Percentiles rank a stretch among this genome's conserved stretches.
These are phyloP conservation scores for Colletotrichum tanaceti DNA, from an alignment of 2,329 filamentous ascomycete species.

Conservation along the genomic window DNA sequence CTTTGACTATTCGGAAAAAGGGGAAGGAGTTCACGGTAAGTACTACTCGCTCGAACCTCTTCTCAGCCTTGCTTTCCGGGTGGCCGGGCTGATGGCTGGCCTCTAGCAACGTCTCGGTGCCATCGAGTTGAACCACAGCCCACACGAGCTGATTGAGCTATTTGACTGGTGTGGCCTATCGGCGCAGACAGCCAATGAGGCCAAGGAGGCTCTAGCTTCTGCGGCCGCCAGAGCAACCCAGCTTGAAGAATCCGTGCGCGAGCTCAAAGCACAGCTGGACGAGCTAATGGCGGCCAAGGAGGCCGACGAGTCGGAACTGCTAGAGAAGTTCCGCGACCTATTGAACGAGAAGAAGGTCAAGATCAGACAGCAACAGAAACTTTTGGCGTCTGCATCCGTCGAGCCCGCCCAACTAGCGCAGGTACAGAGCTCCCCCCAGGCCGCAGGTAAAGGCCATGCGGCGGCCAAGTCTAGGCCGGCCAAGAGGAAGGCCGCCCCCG, in stretches of 20 bases:
- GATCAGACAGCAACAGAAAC: constrained; percentile 77
- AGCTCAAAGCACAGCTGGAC: constrained; percentile 72
- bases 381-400: constrained; percentile 63
- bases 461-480: constrained; percentile 54
- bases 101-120: constrained; percentile 75
- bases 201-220: constrained; percentile 56
- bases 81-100: constrained; percentile 27
- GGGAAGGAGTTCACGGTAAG: constrained; percentile 76
- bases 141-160: constrained; percentile 69
- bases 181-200: constrained; percentile 59
- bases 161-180: constrained; percentile 78
- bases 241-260: constrained; percentile 67
- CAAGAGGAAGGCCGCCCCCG: constrained; percentile 62
- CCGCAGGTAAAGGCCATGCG: constrained; percentile 44
- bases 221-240: constrained; percentile 56
- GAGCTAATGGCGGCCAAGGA: constrained; percentile 75
- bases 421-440: constrained; percentile 44
- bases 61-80: constrained; percentile 32
- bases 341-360: constrained; percentile 85
- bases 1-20: constrained; percentile 73
- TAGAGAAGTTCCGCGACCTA: constrained; percentile 76
- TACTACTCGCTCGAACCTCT: constrained; percentile 35
- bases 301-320: constrained; percentile 72
- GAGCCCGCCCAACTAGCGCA: constrained; percentile 46
- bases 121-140: constrained; percentile 66